phyloP scores from a whole-genome alignment of 1,284 basidiomycete species.

The Rhodotorula sp. region DNA sequence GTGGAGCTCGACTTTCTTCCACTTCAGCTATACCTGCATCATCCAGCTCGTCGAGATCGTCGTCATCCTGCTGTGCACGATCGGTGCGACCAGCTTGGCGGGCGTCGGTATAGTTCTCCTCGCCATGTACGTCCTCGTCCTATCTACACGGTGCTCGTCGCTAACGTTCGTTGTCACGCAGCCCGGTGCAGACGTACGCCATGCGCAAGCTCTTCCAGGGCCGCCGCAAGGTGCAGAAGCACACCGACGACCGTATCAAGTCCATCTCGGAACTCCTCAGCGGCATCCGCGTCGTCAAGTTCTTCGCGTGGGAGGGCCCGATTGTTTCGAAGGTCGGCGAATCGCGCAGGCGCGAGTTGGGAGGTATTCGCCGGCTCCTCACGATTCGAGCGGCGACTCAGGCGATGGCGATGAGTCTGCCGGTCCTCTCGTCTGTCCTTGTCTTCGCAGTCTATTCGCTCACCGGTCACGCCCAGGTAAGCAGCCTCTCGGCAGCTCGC shows the following conservation, averaged over 20 bases:
- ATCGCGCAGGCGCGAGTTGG: constrained; percentile 70
- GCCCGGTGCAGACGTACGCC: constrained; percentile 30
- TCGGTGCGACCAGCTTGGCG: constrained; percentile 73
- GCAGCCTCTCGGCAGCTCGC: not conserved
- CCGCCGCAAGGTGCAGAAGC: constrained; percentile 61
- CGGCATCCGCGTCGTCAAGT: constrained; percentile 85
- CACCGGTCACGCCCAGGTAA: constrained; percentile 53
- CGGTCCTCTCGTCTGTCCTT: constrained; percentile 34
- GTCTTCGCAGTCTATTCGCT: constrained; percentile 37
- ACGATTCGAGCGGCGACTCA: constrained; percentile 62
- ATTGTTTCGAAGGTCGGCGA: constrained; percentile 64
- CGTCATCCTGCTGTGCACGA: constrained; percentile 63
- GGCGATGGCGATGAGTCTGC: constrained; percentile 41
- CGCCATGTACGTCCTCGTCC: constrained; percentile 61
- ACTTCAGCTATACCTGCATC: constrained; percentile 38
- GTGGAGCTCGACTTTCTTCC: constrained; percentile 61
- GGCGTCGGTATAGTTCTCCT: constrained; percentile 77
- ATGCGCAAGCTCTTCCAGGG: constrained; percentile 27
- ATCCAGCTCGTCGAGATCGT: constrained; percentile 58
- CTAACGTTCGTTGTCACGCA: not conserved
- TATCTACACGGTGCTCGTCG: constrained; percentile 47
- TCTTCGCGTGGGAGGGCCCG: constrained; percentile 63
- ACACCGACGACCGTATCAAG: constrained; percentile 82
- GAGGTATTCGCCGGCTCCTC: constrained; percentile 61
- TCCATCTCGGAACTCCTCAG: constrained; percentile 67